A percentile compares a stretch with the other conserved stretches of the same genome.
phyloP scores from a whole-genome alignment of 257 asterid species.

The Solanum neorickii region DNA sequence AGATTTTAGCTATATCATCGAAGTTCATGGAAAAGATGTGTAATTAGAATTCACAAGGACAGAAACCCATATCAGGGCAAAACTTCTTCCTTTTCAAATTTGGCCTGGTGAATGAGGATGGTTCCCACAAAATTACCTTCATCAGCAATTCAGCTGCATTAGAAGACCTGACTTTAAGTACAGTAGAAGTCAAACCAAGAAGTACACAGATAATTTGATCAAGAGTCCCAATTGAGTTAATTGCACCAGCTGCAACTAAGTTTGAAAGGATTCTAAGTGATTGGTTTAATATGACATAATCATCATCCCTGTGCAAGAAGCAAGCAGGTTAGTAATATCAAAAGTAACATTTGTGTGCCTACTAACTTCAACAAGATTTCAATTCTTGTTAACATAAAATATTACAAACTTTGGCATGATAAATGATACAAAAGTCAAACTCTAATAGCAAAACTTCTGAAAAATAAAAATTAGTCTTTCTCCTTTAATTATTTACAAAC shows the following conservation, averaged over 20 bases:
- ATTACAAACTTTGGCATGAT: neutral
- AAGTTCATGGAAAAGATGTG: neutral
- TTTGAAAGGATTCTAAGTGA: constrained; percentile 78
- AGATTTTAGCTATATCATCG: neutral
- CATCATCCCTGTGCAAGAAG: constrained; percentile 51
- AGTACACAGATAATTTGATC: constrained; percentile 63
- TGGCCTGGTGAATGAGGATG: neutral
- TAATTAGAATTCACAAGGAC: neutral
- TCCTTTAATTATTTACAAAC: neutral
- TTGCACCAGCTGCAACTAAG: constrained; percentile 69
- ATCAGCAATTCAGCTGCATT: constrained; percentile 70
- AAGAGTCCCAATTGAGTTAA: constrained; percentile 53
- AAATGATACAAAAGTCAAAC: neutral
- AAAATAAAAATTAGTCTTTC: neutral
- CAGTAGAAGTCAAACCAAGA: constrained; percentile 49
- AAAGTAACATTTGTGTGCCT: neutral
- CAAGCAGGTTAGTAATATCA: neutral
- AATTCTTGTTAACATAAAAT: neutral
- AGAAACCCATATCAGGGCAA: neutral
- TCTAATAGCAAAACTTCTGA: neutral
- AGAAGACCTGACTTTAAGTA: constrained; percentile 30
- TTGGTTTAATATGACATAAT: constrained; percentile 50
- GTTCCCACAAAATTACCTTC: constrained; percentile 40
- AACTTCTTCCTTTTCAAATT: neutral
- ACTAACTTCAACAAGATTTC: neutral